These are phyloP conservation scores for Elsinoe australis DNA, from an alignment of 2,329 filamentous ascomycete species.

Conservation along the genomic window DNA sequence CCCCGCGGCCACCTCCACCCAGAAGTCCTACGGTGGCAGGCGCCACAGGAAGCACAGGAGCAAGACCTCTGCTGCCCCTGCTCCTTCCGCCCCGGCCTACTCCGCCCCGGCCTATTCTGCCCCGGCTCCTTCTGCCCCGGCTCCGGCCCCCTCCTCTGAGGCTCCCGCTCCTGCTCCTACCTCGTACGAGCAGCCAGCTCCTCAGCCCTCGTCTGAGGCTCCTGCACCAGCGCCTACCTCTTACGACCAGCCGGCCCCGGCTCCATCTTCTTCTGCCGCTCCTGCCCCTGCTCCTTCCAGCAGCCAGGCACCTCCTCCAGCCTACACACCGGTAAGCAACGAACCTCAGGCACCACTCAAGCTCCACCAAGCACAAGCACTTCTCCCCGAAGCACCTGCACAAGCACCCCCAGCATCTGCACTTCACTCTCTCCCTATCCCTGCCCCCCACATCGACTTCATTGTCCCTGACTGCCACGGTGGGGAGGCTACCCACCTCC, in stretches of 20 bases:
- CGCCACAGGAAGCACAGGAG: slow-evolving; percentile 15
- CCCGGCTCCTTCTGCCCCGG: slow-evolving; percentile 9
- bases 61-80: slow-evolving; percentile 9
- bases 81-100: slow-evolving; percentile 7
- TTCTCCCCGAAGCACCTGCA: slow-evolving; percentile 4
- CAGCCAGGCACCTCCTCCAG: background rate
- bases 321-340: slow-evolving; percentile 12
- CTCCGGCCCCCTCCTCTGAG: slow-evolving; percentile 16
- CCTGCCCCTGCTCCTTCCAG: slow-evolving; percentile 9
- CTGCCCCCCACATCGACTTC: slow-evolving; percentile 35
- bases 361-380: slow-evolving; percentile 1
- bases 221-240: slow-evolving; percentile 21
- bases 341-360: slow-evolving; percentile 7
- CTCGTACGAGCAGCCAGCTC: slow-evolving; percentile 15
- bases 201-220: background rate
- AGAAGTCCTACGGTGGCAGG: slow-evolving; percentile 24
- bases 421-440: slow-evolving; percentile 45
- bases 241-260: slow-evolving; percentile 14
- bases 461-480: slow-evolving; percentile 1
- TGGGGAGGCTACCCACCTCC: slow-evolving; percentile 9
- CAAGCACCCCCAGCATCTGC: background rate
- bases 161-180: slow-evolving; percentile 21
- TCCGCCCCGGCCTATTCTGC: slow-evolving; percentile 14
- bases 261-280: background rate
- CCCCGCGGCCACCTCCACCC: slow-evolving; percentile 14